Conservation (phyloP, 1,284 basidiomycete species). For the Pholiota adiposa region DNA sequence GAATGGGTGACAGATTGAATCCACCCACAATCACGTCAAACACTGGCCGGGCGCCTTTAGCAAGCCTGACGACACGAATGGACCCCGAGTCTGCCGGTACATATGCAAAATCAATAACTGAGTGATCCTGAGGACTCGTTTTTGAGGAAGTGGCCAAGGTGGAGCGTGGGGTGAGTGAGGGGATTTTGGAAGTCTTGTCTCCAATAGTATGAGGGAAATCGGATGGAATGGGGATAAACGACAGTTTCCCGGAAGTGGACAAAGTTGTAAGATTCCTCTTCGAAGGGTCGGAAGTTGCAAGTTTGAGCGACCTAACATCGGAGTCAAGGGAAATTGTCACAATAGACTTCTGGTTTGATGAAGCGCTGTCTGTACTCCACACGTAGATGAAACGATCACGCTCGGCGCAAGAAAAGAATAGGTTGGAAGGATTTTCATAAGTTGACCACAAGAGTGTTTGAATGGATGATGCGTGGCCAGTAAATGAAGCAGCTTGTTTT, state of each 20-base stretch:
- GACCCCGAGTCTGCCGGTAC: slow-evolving; percentile 42
- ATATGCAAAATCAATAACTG: slow-evolving; percentile 52
- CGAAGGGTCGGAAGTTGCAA: slow-evolving; percentile 39
- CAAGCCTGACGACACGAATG: slow-evolving; percentile 63
- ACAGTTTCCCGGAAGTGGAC: slow-evolving; percentile 69
- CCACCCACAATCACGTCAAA: slow-evolving; percentile 67
- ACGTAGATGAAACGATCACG: slow-evolving; percentile 77
- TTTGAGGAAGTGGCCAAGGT: slow-evolving; percentile 48
- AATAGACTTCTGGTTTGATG: slow-evolving; percentile 56
- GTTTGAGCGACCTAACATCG: slow-evolving; percentile 58
- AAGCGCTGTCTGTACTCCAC: slow-evolving; percentile 53
- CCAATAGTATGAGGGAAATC: slow-evolving; percentile 45
- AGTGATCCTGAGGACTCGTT: slow-evolving; percentile 39
- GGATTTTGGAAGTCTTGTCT: slow-evolving; percentile 48
- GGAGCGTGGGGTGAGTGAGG: slow-evolving; percentile 54
- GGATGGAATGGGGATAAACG: slow-evolving; percentile 62
- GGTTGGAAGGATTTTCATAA: slow-evolving; percentile 40
- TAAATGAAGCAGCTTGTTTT: slow-evolving; percentile 53
- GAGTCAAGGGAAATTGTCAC: slow-evolving; percentile 74
- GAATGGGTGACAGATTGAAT: neutral
- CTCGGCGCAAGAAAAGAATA: slow-evolving; percentile 75
- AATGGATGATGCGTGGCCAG: slow-evolving; percentile 69
- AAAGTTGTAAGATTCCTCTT: slow-evolving; percentile 59
- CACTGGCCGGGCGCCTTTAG: slow-evolving; percentile 67
- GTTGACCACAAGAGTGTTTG: slow-evolving; percentile 55